phyloP scores from a whole-genome alignment of 2,329 filamentous ascomycete genomes.

The Salinomyces thailandicus region DNA sequence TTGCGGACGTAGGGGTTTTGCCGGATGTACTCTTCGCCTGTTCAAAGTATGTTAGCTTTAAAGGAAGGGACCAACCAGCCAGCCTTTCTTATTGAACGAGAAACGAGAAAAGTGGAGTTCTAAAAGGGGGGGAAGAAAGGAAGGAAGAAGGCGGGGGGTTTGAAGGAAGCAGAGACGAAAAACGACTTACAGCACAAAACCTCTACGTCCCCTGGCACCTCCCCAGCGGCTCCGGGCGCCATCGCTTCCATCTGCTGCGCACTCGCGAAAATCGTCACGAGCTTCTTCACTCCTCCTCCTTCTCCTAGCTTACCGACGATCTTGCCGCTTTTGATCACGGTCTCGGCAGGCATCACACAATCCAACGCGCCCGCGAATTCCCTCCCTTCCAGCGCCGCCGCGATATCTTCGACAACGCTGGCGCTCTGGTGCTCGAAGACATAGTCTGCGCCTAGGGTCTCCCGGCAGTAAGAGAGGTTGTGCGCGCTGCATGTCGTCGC shows the following conservation, averaged over 20 bases:
- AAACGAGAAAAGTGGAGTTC: too few relatives aligned
- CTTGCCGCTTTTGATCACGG: conserved; percentile 5
- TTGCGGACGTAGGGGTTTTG: neutral
- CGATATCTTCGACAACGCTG: conserved; percentile 21
- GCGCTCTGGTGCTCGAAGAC: conserved; percentile 40
- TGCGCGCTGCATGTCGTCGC: conserved; percentile 25
- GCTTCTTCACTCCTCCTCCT: neutral
- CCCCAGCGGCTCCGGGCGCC: conserved; percentile 2
- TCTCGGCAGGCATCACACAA: conserved; percentile 17
- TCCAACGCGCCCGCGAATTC: conserved; percentile 16
- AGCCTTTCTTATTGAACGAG: too few relatives aligned
- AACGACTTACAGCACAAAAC: neutral
- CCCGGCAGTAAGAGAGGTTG: conserved; percentile 34
- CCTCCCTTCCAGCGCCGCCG: neutral
- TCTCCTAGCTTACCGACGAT: neutral
- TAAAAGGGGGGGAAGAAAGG: too few relatives aligned
- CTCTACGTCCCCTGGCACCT: neutral
- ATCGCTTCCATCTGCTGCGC: conserved; percentile 12
- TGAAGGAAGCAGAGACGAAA: too few relatives aligned
- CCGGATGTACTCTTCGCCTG: too few relatives aligned
- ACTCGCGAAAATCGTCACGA: conserved; percentile 11
- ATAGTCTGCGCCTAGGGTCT: conserved; percentile 33
- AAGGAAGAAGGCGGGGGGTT: too few relatives aligned
- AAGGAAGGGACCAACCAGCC: too few relatives aligned
- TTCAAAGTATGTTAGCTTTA: too few relatives aligned